phyloP scores from a whole-genome alignment of 2,329 filamentous ascomycete species.

The Myriangium duriaei region DNA sequence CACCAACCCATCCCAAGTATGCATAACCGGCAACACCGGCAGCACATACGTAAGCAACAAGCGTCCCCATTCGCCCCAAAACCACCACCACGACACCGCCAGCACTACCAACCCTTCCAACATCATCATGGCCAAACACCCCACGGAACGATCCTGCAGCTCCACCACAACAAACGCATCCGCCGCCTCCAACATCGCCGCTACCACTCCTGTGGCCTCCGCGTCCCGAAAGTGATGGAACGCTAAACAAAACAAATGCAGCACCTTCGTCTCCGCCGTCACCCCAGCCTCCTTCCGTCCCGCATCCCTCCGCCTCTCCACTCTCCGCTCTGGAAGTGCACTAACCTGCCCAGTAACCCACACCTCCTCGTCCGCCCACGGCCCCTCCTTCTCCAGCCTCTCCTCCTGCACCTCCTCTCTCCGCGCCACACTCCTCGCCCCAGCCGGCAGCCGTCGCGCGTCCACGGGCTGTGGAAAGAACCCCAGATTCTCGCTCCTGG shows the following conservation, averaged over 20 bases:
- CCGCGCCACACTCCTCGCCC: slow-evolving; percentile 16
- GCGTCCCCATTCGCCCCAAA: slow-evolving; percentile 40
- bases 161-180: slow-evolving; percentile 63
- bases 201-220: slow-evolving; percentile 47
- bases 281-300: neutral
- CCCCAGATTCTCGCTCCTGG: slow-evolving; percentile 36
- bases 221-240: slow-evolving; percentile 67
- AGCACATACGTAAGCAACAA: slow-evolving; percentile 55
- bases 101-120: slow-evolving; percentile 30
- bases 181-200: slow-evolving; percentile 50
- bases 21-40: slow-evolving; percentile 54
- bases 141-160: slow-evolving; percentile 48
- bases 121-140: slow-evolving; percentile 22
- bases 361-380: slow-evolving; percentile 2
- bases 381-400: neutral
- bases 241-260: slow-evolving; percentile 59
- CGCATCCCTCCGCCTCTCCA: slow-evolving; percentile 1
- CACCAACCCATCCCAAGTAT: slow-evolving; percentile 57
- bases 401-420: neutral
- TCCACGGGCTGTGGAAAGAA: slow-evolving; percentile 53
- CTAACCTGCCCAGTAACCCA: neutral
- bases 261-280: slow-evolving; percentile 30
- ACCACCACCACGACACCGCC: slow-evolving; percentile 42
- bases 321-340: neutral
- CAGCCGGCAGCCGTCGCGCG: slow-evolving; percentile 44